Conservation (phyloP, 2,329 filamentous ascomycete genomes). For the Neonectria neomacrospora region DNA sequence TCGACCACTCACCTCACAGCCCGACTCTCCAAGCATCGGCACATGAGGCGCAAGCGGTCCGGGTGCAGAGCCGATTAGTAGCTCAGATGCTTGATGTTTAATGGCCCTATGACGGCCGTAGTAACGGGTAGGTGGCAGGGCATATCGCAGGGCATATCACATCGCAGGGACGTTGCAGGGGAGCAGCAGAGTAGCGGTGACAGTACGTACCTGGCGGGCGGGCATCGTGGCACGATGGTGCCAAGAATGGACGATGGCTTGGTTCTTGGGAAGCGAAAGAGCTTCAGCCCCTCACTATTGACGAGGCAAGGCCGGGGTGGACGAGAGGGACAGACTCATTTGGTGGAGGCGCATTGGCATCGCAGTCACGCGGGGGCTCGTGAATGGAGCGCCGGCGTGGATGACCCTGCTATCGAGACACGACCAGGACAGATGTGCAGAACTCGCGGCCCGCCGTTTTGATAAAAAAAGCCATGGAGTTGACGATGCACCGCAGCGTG, state of each 20-base stretch:
- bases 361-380: slow-evolving; percentile 18
- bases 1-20: slow-evolving; percentile 19
- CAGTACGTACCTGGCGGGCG: slow-evolving; percentile 32
- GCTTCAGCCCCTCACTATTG: slow-evolving; percentile 24
- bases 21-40: slow-evolving; percentile 9
- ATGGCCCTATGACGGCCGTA: not conserved
- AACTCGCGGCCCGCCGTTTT: slow-evolving; percentile 19
- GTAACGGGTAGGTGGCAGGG: slow-evolving; percentile 14
- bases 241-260: slow-evolving; percentile 17
- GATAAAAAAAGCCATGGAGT: slow-evolving; percentile 14
- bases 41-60: slow-evolving; percentile 23
- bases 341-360: slow-evolving; percentile 27
- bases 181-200: slow-evolving; percentile 36
- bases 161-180: slow-evolving; percentile 16
- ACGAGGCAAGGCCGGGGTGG: slow-evolving; percentile 23
- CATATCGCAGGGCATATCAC: slow-evolving; percentile 19
- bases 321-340: slow-evolving; percentile 23
- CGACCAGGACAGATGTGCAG: not conserved
- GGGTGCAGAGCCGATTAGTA: slow-evolving; percentile 18
- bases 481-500: slow-evolving; percentile 10
- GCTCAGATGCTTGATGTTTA: not conserved
- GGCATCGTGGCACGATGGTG: slow-evolving; percentile 1
- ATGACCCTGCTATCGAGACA: slow-evolving; percentile 16
- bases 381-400: slow-evolving; percentile 25
- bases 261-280: slow-evolving; percentile 9